phyloP scores from a whole-genome alignment of 305 asterid species.

The Fraxinus velutina region DNA sequence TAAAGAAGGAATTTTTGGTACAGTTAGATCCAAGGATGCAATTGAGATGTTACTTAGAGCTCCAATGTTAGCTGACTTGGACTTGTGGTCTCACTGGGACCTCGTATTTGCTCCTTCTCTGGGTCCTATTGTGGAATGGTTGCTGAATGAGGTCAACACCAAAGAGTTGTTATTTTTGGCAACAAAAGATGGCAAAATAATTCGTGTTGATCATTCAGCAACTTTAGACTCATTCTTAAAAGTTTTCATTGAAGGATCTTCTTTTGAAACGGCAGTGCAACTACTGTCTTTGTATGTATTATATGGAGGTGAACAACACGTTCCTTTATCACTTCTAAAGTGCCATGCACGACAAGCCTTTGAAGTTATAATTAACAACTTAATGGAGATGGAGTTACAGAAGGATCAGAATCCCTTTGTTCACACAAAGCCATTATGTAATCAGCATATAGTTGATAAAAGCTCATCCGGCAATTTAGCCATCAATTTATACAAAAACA shows the following conservation, averaged over 20 bases:
- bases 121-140: slow-evolving; percentile 82
- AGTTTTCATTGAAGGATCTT: slow-evolving; percentile 56
- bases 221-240: slow-evolving; percentile 66
- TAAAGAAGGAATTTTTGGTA: slow-evolving; percentile 37
- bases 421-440: slow-evolving; percentile 27
- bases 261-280: slow-evolving; percentile 78
- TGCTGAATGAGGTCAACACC: slow-evolving; percentile 65
- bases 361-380: slow-evolving; percentile 51
- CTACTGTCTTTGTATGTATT: slow-evolving; percentile 64
- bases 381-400: slow-evolving; percentile 35
- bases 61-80: slow-evolving; percentile 84
- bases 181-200: slow-evolving; percentile 72
- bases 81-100: slow-evolving; percentile 91
- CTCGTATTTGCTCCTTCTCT: slow-evolving; percentile 73
- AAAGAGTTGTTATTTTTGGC: slow-evolving; percentile 75
- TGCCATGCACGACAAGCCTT: slow-evolving; percentile 70
- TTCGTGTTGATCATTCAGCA: slow-evolving; percentile 77
- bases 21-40: slow-evolving; percentile 64
- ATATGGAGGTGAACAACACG: slow-evolving; percentile 75
- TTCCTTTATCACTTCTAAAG: slow-evolving; percentile 73
- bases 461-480: slow-evolving; percentile 25
- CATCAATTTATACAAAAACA: slow-evolving; percentile 30
- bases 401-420: slow-evolving; percentile 26
- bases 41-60: slow-evolving; percentile 64
- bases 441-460: slow-evolving; percentile 26